phyloP scores from a whole-genome alignment of 73 alveolate genomes.

The Diophrys sp. region DNA sequence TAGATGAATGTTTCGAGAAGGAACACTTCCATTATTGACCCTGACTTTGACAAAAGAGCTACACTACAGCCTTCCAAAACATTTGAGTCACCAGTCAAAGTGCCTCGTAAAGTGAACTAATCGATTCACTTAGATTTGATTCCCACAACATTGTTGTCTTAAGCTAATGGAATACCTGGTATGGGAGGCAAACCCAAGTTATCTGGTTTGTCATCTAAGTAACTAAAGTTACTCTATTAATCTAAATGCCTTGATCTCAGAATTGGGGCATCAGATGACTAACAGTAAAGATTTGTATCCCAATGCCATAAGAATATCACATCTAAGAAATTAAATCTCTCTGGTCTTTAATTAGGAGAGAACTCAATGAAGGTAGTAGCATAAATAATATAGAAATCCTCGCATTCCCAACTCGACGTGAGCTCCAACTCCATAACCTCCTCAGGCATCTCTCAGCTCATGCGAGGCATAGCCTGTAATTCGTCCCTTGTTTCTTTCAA shows the following conservation, averaged over 20 bases:
- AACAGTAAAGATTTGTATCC: background rate
- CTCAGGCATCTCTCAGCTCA: background rate
- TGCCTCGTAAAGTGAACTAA: background rate
- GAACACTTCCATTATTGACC: background rate
- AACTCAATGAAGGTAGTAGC: background rate
- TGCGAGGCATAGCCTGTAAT: background rate
- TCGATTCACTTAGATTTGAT: background rate
- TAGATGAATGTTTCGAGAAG: background rate
- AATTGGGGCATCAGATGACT: background rate
- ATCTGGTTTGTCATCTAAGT: background rate
- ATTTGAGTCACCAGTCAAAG: no score
- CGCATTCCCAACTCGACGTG: background rate
- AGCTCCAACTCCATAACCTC: background rate
- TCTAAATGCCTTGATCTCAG: background rate
- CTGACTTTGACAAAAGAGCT: background rate
- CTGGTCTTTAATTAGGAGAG: background rate
- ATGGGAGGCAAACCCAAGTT: no score
- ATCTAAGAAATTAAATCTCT: background rate
- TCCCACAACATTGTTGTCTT: background rate
- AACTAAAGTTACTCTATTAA: background rate
- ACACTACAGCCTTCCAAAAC: no score
- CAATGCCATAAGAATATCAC: no score
- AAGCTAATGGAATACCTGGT: background rate
- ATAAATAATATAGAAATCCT: no score
- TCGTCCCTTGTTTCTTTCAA: background rate